Conservation (phyloP, 208 protist genomes). For the Trypanosoma vivax region DNA sequence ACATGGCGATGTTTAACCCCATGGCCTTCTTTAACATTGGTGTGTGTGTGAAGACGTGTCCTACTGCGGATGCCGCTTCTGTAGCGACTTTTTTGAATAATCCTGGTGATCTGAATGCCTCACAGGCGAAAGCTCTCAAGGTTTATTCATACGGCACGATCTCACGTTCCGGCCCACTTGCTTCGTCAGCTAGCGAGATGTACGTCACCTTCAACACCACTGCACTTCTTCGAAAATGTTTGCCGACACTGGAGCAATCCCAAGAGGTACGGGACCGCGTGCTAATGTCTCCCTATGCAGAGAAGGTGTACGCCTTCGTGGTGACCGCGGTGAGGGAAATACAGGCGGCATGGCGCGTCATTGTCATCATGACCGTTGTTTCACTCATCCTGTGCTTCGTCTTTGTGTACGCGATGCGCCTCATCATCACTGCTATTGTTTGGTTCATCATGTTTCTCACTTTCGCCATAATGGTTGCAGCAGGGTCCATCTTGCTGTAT, state of each 20-base stretch:
- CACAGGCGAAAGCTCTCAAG: background rate
- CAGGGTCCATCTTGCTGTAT: slow-evolving; percentile 9
- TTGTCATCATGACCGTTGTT: slow-evolving; percentile 11
- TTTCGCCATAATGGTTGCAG: slow-evolving; percentile 11
- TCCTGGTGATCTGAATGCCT: background rate
- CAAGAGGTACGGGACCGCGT: slow-evolving; percentile 6
- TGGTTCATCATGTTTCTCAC: slow-evolving; percentile 13
- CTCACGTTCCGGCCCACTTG: background rate
- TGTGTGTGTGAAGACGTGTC: slow-evolving; percentile 24
- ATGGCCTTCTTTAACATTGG: slow-evolving; percentile 6
- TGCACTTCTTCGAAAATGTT: slow-evolving; percentile 6
- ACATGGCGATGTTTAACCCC: background rate
- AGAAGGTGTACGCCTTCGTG: slow-evolving; percentile 9
- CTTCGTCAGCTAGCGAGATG: background rate
- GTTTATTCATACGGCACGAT: slow-evolving; percentile 26
- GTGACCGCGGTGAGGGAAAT: slow-evolving; percentile 16
- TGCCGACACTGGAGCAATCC: slow-evolving; percentile 9
- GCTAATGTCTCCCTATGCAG: background rate
- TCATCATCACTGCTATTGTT: slow-evolving; percentile 15
- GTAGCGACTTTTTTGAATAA: slow-evolving; percentile 3
- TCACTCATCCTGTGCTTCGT: slow-evolving; percentile 20
- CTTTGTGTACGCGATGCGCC: slow-evolving; percentile 23
- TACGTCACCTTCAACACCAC: slow-evolving; percentile 18
- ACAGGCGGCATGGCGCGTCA: slow-evolving; percentile 11
- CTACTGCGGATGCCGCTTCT: background rate